Conservation (phyloP, 768 basidiomycete genomes). For the Fomitopsis pulvina region DNA sequence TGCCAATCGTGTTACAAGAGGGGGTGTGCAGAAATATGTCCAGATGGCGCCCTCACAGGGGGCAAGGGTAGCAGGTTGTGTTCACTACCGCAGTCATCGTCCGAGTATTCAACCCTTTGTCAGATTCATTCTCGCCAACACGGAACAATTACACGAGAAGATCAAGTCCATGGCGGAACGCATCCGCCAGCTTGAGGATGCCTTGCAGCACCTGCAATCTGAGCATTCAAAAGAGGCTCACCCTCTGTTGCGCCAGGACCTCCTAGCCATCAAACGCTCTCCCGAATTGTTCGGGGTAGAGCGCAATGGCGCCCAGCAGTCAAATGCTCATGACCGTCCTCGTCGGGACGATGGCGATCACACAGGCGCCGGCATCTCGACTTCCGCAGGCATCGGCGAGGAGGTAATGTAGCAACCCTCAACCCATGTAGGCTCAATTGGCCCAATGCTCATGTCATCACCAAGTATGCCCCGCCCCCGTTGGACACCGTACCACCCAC, state of each 20-base stretch:
- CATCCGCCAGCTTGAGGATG: slow-evolving; percentile 62
- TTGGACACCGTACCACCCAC: background rate
- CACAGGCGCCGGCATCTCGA: slow-evolving; percentile 4
- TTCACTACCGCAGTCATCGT: slow-evolving; percentile 36
- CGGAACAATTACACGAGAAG: slow-evolving; percentile 64
- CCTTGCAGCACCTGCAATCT: slow-evolving; percentile 45
- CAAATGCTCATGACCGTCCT: background rate
- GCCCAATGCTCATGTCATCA: no score
- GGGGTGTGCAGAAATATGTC: slow-evolving; percentile 25
- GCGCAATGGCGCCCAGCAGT: slow-evolving; percentile 9
- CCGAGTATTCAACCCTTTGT: slow-evolving; percentile 21
- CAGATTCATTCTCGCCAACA: slow-evolving; percentile 71
- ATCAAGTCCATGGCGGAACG: slow-evolving; percentile 54
- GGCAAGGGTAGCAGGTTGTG: slow-evolving; percentile 68
- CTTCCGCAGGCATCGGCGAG: slow-evolving; percentile 12
- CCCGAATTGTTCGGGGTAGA: slow-evolving; percentile 44
- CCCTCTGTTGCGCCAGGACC: slow-evolving; percentile 49
- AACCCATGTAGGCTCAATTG: background rate
- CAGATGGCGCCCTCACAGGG: slow-evolving; percentile 54
- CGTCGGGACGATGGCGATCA: slow-evolving; percentile 9
- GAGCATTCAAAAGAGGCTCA: slow-evolving; percentile 43
- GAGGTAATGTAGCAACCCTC: slow-evolving; percentile 12
- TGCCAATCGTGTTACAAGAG: slow-evolving; percentile 37
- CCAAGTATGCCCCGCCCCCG: background rate
- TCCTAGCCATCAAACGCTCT: slow-evolving; percentile 55